phyloP scores from a whole-genome alignment of 352 stramenopile species.

The Plasmopara muralis region DNA sequence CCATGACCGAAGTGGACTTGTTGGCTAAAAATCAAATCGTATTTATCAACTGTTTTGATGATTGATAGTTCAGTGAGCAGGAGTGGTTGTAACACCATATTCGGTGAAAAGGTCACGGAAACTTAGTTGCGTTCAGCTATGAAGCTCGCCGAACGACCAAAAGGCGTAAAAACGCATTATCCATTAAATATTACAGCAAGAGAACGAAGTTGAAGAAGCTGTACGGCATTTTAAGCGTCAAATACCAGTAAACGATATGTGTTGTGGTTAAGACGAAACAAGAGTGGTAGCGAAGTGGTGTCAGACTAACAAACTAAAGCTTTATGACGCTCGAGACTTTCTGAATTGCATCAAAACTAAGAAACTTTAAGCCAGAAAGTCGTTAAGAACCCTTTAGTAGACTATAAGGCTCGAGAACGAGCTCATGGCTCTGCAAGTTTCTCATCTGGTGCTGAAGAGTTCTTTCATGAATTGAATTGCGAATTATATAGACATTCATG shows the following conservation, averaged over 20 bases:
- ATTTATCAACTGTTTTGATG: constrained; percentile 92
- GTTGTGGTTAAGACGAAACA: constrained; percentile 53
- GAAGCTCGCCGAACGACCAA: constrained; percentile 39
- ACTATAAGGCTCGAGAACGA: constrained; percentile 54
- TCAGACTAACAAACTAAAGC: constrained; percentile 37
- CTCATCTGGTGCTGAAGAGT: constrained; percentile 42
- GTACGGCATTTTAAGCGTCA: constrained; percentile 81
- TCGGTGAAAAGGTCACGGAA: constrained; percentile 72
- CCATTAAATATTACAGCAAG: constrained; percentile 51
- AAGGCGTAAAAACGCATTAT: constrained; percentile 52
- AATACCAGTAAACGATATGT: constrained; percentile 83
- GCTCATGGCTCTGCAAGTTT: constrained; percentile 46
- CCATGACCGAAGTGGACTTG: constrained; percentile 88
- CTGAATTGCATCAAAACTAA: constrained; percentile 19
- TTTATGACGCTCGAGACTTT: constrained; percentile 53
- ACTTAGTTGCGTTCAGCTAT: constrained; percentile 71
- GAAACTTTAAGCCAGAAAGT: constrained; percentile 34
- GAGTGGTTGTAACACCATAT: constrained; percentile 82
- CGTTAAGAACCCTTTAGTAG: constrained; percentile 52
- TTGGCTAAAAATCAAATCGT: constrained; percentile 88
- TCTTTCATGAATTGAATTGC: constrained; percentile 57
- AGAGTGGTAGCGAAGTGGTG: constrained; percentile 51
- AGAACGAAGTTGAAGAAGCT: constrained; percentile 84
- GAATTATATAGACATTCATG: too few species aligned
- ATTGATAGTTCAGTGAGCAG: constrained; percentile 67